A percentile compares a stretch with the other conserved stretches of the same genome.
Conservation (phyloP, 305 asterid species). For the Stenogyne calaminthoides region DNA sequence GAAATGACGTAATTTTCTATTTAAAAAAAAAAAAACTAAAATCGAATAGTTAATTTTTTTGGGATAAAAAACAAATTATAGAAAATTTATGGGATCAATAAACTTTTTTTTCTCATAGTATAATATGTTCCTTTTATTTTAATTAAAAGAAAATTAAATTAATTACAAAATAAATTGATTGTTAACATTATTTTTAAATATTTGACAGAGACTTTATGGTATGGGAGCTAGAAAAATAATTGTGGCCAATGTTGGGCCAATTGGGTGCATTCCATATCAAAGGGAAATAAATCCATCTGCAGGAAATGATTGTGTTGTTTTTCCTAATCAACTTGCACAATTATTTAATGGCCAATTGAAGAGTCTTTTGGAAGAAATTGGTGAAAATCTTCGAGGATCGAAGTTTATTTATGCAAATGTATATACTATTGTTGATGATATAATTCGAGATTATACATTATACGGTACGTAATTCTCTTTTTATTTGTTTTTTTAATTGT, state of each 20-base stretch:
- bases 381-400: conserved; percentile 48
- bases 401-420: conserved; percentile 65
- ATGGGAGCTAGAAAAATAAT: conserved; percentile 61
- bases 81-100: too few relatives aligned
- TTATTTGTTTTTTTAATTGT: too few relatives aligned
- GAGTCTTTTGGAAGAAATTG: conserved; percentile 43
- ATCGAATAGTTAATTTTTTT: too few relatives aligned
- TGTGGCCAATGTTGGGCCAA: conserved; percentile 72
- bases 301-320: conserved; percentile 51
- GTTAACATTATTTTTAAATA: neutral
- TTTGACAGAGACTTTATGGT: conserved; percentile 56
- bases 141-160: too few relatives aligned
- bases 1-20: too few relatives aligned
- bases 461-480: conserved; percentile 43
- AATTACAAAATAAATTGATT: too few relatives aligned
- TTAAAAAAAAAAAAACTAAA: too few relatives aligned
- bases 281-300: conserved; percentile 62
- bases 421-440: conserved; percentile 52
- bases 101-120: too few relatives aligned
- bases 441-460: conserved; percentile 45
- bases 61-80: too few relatives aligned
- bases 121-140: neutral
- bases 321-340: conserved; percentile 65
- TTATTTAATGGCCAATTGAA: conserved; percentile 57
- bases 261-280: conserved; percentile 79